Percentiles rank a stretch among this genome's conserved stretches.
phyloP scores from a whole-genome alignment of 805 yeast species.

The Ogataea populi-albae region DNA sequence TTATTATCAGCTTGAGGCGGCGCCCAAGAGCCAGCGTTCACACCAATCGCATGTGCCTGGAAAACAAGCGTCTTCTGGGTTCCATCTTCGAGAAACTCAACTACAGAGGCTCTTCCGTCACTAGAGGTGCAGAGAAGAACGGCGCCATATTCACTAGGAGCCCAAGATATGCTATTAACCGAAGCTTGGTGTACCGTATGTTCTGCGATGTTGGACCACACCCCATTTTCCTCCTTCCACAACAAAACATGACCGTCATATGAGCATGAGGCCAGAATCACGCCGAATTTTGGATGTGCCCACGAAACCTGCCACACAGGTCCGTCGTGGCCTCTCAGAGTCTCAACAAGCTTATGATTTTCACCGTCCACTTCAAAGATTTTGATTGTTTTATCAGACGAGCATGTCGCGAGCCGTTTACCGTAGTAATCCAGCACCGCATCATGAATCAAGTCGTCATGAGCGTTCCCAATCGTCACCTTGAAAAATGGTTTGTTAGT shows the following conservation, averaged over 20 bases:
- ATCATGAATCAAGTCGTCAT: constrained; percentile 90
- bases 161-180: constrained; percentile 94
- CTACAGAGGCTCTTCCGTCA: constrained; percentile 88
- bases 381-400: constrained; percentile 94
- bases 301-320: constrained; percentile 99
- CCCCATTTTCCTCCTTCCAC: constrained; percentile 91
- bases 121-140: constrained; percentile 85
- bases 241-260: constrained; percentile 92
- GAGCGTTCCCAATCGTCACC: constrained; percentile 91
- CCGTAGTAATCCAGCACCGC: constrained; percentile 98
- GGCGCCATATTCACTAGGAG: constrained; percentile 96
- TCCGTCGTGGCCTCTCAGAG: constrained; percentile 91
- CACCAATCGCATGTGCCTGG: constrained; percentile 91
- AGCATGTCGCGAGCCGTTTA: constrained; percentile 90
- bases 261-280: constrained; percentile 89
- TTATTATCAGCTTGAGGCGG: constrained; percentile 48
- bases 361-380: constrained; percentile 90
- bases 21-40: constrained; percentile 94
- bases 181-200: constrained; percentile 90
- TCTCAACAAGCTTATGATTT: constrained; percentile 74
- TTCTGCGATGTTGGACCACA: constrained; percentile 84
- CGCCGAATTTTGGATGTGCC: constrained; percentile 99
- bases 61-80: constrained; percentile 60
- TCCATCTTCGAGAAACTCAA: constrained; percentile 90
- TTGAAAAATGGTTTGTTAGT: constrained; percentile 8